Conservation (phyloP, 2,329 filamentous ascomycete genomes). For the Talaromyces sp. region DNA sequence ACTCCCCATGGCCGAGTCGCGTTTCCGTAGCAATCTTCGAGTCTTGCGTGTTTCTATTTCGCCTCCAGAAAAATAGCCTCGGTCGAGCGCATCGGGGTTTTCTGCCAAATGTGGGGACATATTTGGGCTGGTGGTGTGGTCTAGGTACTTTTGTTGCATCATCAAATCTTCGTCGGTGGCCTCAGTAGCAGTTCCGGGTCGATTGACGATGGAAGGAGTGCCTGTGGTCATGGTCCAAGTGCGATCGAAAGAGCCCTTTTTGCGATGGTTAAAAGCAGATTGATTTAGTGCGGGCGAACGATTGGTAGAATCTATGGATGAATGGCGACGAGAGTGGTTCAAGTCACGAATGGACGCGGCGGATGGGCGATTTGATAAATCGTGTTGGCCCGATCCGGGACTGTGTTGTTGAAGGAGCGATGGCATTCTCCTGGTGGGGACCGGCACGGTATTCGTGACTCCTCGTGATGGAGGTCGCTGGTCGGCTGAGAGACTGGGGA, state of each 20-base stretch:
- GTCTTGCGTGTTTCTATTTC: slow-evolving; percentile 69
- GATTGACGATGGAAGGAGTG: slow-evolving; percentile 26
- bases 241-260: slow-evolving; percentile 56
- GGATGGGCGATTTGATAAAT: slow-evolving; percentile 57
- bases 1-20: slow-evolving; percentile 39
- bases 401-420: slow-evolving; percentile 23
- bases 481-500: slow-evolving; percentile 35
- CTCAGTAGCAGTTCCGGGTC: slow-evolving; percentile 31
- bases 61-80: slow-evolving; percentile 89
- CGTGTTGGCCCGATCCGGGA: slow-evolving; percentile 38
- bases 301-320: slow-evolving; percentile 69
- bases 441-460: slow-evolving; percentile 21
- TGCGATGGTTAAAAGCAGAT: slow-evolving; percentile 43
- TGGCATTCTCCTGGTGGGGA: slow-evolving; percentile 28
- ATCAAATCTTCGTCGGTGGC: slow-evolving; percentile 18
- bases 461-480: slow-evolving; percentile 25
- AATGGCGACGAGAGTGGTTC: slow-evolving; percentile 81
- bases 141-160: slow-evolving; percentile 17
- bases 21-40: slow-evolving; percentile 77
- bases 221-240: slow-evolving; percentile 52
- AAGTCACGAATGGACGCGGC: slow-evolving; percentile 77
- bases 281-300: slow-evolving; percentile 23
- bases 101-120: slow-evolving; percentile 19
- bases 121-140: slow-evolving; percentile 3
- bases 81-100: slow-evolving; percentile 61